These are phyloP conservation scores for Chenopodium quinoa DNA, from an alignment of 148 eudicot species.

Conservation along the genomic window DNA sequence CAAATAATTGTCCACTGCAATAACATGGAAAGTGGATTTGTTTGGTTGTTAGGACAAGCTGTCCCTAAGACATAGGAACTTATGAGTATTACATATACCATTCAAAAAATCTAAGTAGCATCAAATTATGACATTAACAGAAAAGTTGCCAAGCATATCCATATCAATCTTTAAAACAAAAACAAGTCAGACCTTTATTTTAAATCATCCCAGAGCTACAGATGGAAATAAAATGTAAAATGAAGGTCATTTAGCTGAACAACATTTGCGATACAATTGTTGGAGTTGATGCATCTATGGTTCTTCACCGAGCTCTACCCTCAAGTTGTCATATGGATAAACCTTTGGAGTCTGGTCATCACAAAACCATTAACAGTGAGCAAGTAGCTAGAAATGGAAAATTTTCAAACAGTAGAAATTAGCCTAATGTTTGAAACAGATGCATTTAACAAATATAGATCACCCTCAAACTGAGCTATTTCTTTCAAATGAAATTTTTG, in stretches of 20 bases:
- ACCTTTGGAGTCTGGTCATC: constrained; percentile 70
- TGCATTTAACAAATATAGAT: background rate
- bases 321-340: constrained; percentile 76
- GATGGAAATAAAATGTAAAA: background rate
- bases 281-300: constrained; percentile 31
- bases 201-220: constrained; percentile 1
- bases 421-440: background rate
- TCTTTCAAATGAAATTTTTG: background rate
- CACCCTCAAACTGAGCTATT: background rate
- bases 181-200: constrained; percentile 14
- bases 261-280: constrained; percentile 19
- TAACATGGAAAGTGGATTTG: too few relatives aligned
- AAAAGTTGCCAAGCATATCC: background rate
- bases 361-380: constrained; percentile 1
- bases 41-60: background rate
- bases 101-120: background rate
- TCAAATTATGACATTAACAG: background rate
- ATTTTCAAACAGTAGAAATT: background rate
- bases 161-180: background rate
- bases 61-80: background rate
- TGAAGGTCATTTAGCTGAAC: background rate
- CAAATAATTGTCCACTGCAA: too few relatives aligned
- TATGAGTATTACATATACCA: background rate
- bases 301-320: constrained; percentile 83
- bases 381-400: background rate